Conservation (phyloP, 2,329 filamentous ascomycete species). For the Hyphodiscus sp. region DNA sequence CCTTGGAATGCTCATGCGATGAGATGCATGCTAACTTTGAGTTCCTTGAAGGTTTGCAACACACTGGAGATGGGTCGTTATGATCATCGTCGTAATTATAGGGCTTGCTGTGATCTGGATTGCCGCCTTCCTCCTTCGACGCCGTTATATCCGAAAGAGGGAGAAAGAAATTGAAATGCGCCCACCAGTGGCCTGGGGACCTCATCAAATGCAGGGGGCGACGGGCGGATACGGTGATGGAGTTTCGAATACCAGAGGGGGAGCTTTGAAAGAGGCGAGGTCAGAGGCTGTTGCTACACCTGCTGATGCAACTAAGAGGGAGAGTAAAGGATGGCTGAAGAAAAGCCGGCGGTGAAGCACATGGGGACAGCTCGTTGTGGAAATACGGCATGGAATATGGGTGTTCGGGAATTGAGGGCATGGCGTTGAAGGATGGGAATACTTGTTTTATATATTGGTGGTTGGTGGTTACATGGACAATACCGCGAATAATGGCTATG, state of each 20-base stretch:
- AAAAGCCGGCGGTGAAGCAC: slow-evolving; percentile 9
- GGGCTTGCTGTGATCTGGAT: slow-evolving; percentile 62
- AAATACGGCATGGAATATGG: neutral
- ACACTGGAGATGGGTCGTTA: slow-evolving; percentile 77
- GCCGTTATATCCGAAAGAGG: slow-evolving; percentile 65
- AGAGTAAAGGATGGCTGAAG: slow-evolving; percentile 15
- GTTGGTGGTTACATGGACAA: slow-evolving; percentile 2
- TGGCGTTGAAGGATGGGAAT: neutral
- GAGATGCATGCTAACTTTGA: slow-evolving; percentile 3
- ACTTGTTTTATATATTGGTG: slow-evolving; percentile 1
- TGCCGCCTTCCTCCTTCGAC: slow-evolving; percentile 63
- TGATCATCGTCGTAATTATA: slow-evolving; percentile 68
- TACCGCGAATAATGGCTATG: neutral
- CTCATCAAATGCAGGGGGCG: slow-evolving; percentile 30
- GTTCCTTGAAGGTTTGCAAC: slow-evolving; percentile 49
- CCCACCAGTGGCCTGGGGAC: slow-evolving; percentile 31
- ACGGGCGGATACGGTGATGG: slow-evolving; percentile 22
- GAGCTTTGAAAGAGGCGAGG: slow-evolving; percentile 2
- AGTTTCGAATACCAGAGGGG: neutral
- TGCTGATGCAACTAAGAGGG: slow-evolving; percentile 9
- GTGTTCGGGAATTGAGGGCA: neutral
- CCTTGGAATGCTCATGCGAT: neutral
- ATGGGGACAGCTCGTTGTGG: neutral
- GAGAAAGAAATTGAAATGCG: slow-evolving; percentile 41
- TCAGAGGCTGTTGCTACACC: slow-evolving; percentile 7